These are phyloP conservation scores for Saccharomycopsis oosterbeekiorum DNA, from an alignment of 805 yeast genomes.

Conservation along the genomic window DNA sequence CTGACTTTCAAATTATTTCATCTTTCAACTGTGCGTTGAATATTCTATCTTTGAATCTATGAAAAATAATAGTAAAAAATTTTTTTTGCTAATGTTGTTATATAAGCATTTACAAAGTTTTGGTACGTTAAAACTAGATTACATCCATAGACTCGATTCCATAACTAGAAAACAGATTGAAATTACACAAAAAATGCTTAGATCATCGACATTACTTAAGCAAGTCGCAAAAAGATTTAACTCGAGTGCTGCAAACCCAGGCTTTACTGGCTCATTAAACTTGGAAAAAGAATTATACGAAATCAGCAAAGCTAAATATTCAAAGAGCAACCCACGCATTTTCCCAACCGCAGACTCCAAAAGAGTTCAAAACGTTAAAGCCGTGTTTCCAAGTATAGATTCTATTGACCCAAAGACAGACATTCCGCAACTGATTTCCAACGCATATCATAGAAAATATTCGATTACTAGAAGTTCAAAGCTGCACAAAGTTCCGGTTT, in stretches of 20 bases:
- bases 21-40: too few relatives aligned
- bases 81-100: too few relatives aligned
- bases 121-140: too few relatives aligned
- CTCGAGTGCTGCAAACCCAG: background rate
- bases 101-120: too few relatives aligned
- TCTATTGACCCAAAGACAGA: conserved; percentile 10
- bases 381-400: conserved; percentile 14
- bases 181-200: background rate
- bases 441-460: conserved; percentile 7
- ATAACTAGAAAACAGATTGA: too few relatives aligned
- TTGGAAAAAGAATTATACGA: conserved; percentile 12
- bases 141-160: too few relatives aligned
- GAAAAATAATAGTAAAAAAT: too few relatives aligned
- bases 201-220: background rate
- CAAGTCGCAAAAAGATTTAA: background rate
- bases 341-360: background rate
- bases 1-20: too few relatives aligned
- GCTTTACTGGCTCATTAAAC: background rate
- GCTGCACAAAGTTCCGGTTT: conserved; percentile 73
- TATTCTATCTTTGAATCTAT: too few relatives aligned
- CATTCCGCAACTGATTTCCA: conserved; percentile 6
- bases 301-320: conserved; percentile 11
- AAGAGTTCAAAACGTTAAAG: background rate
- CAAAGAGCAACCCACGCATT: conserved; percentile 5
- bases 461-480: conserved; percentile 33